phyloP scores from a whole-genome alignment of 768 basidiomycete genomes.

The Cyclocybe aegerita region DNA sequence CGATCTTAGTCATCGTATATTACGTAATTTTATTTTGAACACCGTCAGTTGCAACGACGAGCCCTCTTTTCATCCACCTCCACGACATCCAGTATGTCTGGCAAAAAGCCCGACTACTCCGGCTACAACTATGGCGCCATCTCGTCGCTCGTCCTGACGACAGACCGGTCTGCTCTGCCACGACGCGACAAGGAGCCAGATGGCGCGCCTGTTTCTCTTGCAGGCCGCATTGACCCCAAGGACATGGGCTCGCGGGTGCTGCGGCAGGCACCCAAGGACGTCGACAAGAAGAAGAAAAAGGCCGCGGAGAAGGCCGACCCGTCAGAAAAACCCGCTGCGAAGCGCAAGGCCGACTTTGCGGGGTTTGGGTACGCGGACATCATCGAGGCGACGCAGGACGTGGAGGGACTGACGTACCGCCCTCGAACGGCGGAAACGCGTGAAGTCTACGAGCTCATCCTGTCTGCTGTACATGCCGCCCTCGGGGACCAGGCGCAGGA shows the following conservation, averaged over 20 bases:
- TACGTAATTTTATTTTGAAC: too few species aligned
- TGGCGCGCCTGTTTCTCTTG: conserved; percentile 91
- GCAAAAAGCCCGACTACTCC: conserved; percentile 74
- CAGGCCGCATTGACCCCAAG: conserved; percentile 82
- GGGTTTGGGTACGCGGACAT: conserved; percentile 88
- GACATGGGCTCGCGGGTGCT: conserved; percentile 94
- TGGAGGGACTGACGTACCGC: conserved; percentile 90
- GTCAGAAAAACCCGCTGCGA: conserved; percentile 53
- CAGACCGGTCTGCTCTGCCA: conserved; percentile 77
- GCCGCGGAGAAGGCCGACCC: conserved; percentile 60
- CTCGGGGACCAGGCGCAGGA: conserved; percentile 97
- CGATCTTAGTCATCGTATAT: too few species aligned
- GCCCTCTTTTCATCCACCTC: background rate
- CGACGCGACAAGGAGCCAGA: conserved; percentile 95
- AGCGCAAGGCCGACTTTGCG: conserved; percentile 60
- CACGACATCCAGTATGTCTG: conserved; percentile 25
- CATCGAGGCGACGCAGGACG: conserved; percentile 89
- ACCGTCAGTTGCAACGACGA: too few species aligned
- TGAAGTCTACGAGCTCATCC: conserved; percentile 90
- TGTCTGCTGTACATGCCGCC: conserved; percentile 75
- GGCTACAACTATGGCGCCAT: conserved; percentile 97
- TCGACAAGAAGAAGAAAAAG: conserved; percentile 94
- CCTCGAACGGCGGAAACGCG: conserved; percentile 94
- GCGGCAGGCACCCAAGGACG: conserved; percentile 80
- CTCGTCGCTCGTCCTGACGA: conserved; percentile 92